phyloP scores from a whole-genome alignment of 2,329 filamentous ascomycete species.

The Sodiomyces alkalinus region DNA sequence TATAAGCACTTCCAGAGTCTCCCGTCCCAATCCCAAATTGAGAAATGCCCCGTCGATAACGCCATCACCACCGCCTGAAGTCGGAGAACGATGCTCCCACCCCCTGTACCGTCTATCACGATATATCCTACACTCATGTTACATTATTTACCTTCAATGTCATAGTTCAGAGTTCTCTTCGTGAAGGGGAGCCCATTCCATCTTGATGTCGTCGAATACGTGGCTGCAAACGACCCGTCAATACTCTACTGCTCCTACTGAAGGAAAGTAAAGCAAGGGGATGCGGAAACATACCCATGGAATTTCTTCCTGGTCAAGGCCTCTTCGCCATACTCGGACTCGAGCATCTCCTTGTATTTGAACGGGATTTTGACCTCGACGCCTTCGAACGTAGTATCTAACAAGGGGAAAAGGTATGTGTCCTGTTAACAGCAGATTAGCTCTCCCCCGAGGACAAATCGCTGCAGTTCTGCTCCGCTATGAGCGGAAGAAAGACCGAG shows the following conservation, averaged over 20 bases:
- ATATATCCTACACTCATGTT: background rate
- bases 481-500: no score
- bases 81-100: no score
- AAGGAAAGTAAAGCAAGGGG: background rate
- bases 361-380: slow-evolving; percentile 51
- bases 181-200: slow-evolving; percentile 15
- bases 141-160: background rate
- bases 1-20: no score
- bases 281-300: slow-evolving; percentile 27
- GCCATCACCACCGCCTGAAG: no score
- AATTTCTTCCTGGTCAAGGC: slow-evolving; percentile 35
- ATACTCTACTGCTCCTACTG: background rate
- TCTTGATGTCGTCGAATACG: slow-evolving; percentile 21
- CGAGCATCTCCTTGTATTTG: slow-evolving; percentile 41
- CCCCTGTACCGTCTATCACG: no score
- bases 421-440: no score
- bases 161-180: background rate
- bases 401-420: slow-evolving; percentile 50
- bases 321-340: slow-evolving; percentile 38
- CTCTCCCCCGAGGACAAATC: no score
- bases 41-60: no score
- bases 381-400: slow-evolving; percentile 54
- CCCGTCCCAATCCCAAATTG: no score
- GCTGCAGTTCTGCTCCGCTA: no score
- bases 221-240: slow-evolving; percentile 18